These are phyloP conservation scores for Flaveria robusta DNA, from an alignment of 129 eudicot genomes.

Conservation along the genomic window DNA sequence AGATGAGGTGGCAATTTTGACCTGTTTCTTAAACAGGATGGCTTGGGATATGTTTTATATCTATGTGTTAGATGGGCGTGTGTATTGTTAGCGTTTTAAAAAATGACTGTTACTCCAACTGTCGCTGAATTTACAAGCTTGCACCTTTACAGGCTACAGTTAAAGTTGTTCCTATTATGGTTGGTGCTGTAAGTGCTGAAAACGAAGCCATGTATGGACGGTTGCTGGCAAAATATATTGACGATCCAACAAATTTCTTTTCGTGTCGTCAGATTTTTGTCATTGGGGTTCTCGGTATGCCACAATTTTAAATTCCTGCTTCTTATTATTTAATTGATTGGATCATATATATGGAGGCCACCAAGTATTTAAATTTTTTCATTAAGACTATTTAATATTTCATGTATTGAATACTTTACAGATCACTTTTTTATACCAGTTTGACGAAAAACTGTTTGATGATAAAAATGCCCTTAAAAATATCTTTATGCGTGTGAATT, in stretches of 20 bases:
- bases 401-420: no score
- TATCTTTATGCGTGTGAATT: no score
- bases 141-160: conserved; percentile 52
- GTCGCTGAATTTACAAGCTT: not conserved
- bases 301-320: not conserved
- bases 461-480: no score
- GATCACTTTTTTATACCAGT: no score
- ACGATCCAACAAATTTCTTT: conserved; percentile 84
- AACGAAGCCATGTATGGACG: conserved; percentile 84
- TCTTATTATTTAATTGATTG: not conserved
- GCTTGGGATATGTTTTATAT: not conserved
- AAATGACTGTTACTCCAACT: no score
- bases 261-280: conserved; percentile 97
- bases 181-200: conserved; percentile 87
- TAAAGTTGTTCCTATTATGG: conserved; percentile 90
- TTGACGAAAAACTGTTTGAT: no score
- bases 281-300: conserved; percentile 97
- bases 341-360: not conserved
- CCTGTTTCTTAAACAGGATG: not conserved
- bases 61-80: not conserved
- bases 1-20: not conserved
- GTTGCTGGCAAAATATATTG: conserved; percentile 83
- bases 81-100: no score
- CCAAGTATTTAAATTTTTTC: not conserved
- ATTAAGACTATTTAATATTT: not conserved